Evolutionary conservation across 2,329 filamentous ascomycete genomes (phyloP), one percentile per base, ranked within the genome.

Genomic region (Aspergillus viridinutans): DNA sequence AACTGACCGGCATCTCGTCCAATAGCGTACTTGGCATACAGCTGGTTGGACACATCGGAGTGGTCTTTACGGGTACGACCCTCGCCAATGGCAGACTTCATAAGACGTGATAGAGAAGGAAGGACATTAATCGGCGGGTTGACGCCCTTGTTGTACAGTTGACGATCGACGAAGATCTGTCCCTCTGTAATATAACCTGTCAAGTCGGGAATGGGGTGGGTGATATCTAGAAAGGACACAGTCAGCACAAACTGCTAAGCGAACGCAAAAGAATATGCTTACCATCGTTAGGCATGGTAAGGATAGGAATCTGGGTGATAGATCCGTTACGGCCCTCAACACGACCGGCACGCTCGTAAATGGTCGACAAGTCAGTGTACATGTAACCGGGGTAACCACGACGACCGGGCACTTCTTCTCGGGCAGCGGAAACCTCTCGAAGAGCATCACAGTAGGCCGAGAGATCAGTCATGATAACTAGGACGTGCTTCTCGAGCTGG

Each of bases 381-480:
- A 99, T 99, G 85, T 99, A 99, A 90, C 94, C 94, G 54, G 94
- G 94, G 82, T 94, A 99, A 85, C 94, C 94, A 87, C 94, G 93
- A 77, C 94, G 93, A 83, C 94, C 94, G 43, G 94, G 94, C 47
- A 99, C 94, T 87, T 99, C 94, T 84, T 99, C 94, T 81, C 94
- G 87, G 53, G 94, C 94, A 54, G 94, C 93, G 14, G 94, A 99
- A 52, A 99, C 94, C 80, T 99, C 94, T 85, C 94, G 94, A 64
- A 99, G 88, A 64, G 94, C 95, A 77, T 99, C 94, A 76, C 95
- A 99, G 84, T 99, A 99, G 51, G 94, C 92, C 1, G 94, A 94
- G 67, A 99, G 81, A 84, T 99, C 94, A 54, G 95, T 99, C 74
- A 99, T 87, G 77, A 99, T 99, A 72, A 99, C 94, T 64, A 99